Evolutionary conservation across 495 filamentous ascomycete genomes (phyloP).

Genomic region (Hamigera avellanea): DNA sequence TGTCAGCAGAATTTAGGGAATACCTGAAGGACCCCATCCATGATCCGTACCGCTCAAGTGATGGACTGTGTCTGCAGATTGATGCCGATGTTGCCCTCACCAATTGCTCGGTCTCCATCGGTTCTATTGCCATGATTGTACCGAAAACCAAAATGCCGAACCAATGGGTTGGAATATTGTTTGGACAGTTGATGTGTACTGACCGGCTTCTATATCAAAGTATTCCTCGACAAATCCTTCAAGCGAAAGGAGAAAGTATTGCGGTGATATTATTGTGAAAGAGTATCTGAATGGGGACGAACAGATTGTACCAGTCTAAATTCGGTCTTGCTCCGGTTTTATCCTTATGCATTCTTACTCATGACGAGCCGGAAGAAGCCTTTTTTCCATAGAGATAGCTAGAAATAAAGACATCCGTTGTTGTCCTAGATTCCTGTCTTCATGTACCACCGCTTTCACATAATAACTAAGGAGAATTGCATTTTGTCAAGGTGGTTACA

Average conservation of each 20-base stretch:
- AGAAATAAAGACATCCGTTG: no score
- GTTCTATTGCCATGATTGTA: conserved; percentile 1
- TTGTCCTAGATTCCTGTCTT: no score
- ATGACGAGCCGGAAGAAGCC: no score
- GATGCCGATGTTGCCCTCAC: conserved; percentile 3
- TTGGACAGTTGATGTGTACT: conserved; percentile 8
- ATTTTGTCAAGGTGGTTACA: no score
- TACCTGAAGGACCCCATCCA: conserved; percentile 4
- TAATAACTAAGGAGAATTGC: no score
- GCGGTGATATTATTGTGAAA: conserved; percentile 9
- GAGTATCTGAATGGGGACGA: conserved; percentile 6
- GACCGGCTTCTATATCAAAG: conserved; percentile 5
- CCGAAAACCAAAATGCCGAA: conserved; percentile 7
- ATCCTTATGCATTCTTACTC: no score
- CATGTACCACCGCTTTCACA: no score
- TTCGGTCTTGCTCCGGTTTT: no score
- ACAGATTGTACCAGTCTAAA: no score
- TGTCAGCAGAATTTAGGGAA: conserved; percentile 3
- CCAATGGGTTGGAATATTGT: conserved; percentile 6
- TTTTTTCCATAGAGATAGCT: no score
- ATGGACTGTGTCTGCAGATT: conserved; percentile 5
- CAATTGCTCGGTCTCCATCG: conserved; percentile 2
- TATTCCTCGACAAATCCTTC: conserved; percentile 8
- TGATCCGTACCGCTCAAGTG: conserved; percentile 4
- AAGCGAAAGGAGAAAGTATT: conserved; percentile 7